phyloP scores from a whole-genome alignment of 371 early-diverging fungal genomes.

The Mortierella polycephala region DNA sequence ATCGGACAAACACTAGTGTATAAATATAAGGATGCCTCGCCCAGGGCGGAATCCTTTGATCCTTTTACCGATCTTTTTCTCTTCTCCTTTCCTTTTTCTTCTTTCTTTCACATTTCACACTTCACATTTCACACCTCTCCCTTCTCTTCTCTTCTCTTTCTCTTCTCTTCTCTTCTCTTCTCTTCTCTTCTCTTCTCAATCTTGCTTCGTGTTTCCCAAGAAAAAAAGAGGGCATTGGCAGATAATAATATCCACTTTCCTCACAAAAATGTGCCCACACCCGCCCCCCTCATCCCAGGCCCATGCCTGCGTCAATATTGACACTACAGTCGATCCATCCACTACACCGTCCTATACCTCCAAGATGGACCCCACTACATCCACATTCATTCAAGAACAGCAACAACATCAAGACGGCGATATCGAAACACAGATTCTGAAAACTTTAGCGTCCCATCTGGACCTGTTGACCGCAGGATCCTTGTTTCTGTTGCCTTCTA shows the following conservation, averaged over 20 bases:
- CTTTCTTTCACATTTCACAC: not conserved
- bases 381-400: too few species aligned
- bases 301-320: too few species aligned
- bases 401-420: too few species aligned
- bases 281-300: too few species aligned
- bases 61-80: not conserved
- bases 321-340: too few species aligned
- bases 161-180: not conserved
- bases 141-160: not conserved
- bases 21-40: not conserved
- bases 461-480: slow-evolving; percentile 38
- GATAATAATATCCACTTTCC: too few species aligned
- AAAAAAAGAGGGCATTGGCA: too few species aligned
- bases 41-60: too few species aligned
- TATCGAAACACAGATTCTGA: not conserved
- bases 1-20: not conserved
- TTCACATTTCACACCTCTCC: not conserved
- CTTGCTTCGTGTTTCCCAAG: not conserved
- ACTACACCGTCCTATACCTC: too few species aligned
- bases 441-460: slow-evolving; percentile 17
- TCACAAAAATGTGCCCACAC: too few species aligned
- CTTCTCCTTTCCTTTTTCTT: not conserved
- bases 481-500: slow-evolving; percentile 36
- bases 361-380: too few species aligned
- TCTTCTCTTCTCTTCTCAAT: not conserved